phyloP scores from a whole-genome alignment of 257 asterid species.

The Verbena officinalis region DNA sequence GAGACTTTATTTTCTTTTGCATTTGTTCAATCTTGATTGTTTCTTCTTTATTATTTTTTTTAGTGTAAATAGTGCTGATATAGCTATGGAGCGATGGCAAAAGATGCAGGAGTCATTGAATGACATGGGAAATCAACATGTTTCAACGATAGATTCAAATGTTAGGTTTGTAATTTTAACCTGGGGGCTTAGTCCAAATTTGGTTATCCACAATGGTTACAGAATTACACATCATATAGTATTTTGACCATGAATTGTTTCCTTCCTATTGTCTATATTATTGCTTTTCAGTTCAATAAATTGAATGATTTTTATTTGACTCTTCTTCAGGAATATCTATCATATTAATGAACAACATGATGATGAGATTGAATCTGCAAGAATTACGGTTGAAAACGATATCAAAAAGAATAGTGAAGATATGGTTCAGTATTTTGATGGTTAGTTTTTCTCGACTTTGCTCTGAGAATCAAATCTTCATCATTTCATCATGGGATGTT shows the following conservation, averaged over 20 bases:
- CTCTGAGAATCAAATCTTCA: no score
- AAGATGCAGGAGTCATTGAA: conserved; percentile 51
- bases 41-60: neutral
- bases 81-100: conserved; percentile 53
- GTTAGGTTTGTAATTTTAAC: conserved; percentile 50
- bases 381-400: conserved; percentile 63
- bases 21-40: conserved; percentile 4
- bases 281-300: neutral
- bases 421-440: conserved; percentile 48
- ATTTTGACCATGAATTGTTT: neutral
- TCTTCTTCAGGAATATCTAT: conserved; percentile 52
- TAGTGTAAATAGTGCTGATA: conserved; percentile 63
- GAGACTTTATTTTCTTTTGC: neutral
- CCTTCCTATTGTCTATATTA: neutral
- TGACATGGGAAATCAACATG: conserved; percentile 60
- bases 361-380: conserved; percentile 59
- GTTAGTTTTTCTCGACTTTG: conserved; percentile 41
- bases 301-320: neutral
- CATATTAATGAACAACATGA: conserved; percentile 65
- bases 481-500: neutral
- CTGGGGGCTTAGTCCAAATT: neutral
- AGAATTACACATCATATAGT: neutral
- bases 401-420: conserved; percentile 47
- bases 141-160: conserved; percentile 48
- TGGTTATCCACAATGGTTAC: neutral